Base-by-base conservation (phyloP, 768 basidiomycete species). In the Serendipita sp. region DNA sequence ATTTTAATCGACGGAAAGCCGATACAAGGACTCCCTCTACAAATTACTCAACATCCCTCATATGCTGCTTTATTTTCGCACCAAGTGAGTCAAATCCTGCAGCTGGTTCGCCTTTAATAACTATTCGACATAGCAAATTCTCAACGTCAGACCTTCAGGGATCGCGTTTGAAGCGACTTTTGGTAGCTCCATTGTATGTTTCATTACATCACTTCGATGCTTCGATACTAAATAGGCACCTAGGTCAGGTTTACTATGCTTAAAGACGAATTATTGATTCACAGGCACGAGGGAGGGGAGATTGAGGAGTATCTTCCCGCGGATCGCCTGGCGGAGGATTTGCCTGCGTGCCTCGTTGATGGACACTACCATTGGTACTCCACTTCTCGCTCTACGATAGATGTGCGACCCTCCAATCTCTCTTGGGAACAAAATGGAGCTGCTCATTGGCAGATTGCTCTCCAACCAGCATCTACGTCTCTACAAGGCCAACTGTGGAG, bases 1-100 rank as follows among this genome's bases (percentile, higher is more conserved):
- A 67, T 81, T 1, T 69, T 79, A 16, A 70, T 81, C 13, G 68
- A 75, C 11, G 79, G 78, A 4, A 72, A 72, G 62, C 71, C 73
- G 0, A 62, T 75, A 5, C 74, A 75, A 17, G 72, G 70, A 24
- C 71, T 80, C 13, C 76, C 78, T 0, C 28, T 43, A 7, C 62
- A 65, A 0, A 75, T 80, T 28, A 48, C 67, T 1, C 53, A 28
- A 0, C 72, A 79, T 65, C 33, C 70, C 1, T 66, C 70, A 2
- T 80, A 77, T 62, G 50, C 42, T 11, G 67, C 71, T 4, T 62
- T 78, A n/a, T 73, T 81, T 42, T 70, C 71, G 33, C 34, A 70
- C 63, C 75, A 66, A 33, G 70, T 66, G 45, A 4, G 24, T 56
- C 20, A 41, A 42, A 48, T 24, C 17, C n/a, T 20, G 2, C 22